Conservation (phyloP, 148 eudicot species). For the Fagopyrum tataricum region DNA sequence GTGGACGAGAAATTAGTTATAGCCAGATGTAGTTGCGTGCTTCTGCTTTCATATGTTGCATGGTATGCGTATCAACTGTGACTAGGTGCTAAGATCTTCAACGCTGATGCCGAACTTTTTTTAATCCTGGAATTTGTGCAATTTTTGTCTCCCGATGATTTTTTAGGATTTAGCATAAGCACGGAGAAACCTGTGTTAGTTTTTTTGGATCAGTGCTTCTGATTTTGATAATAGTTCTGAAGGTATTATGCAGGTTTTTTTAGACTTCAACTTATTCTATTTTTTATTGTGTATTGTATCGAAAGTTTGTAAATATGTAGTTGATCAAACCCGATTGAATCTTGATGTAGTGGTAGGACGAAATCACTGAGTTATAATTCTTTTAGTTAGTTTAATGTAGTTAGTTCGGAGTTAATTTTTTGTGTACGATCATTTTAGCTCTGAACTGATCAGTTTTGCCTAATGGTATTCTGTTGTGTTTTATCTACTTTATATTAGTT, state of each 20-base stretch:
- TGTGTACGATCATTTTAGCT: not conserved
- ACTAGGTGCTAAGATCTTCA: not conserved
- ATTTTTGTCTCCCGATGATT: not conserved
- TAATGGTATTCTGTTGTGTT: not conserved
- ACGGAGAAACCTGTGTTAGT: not conserved
- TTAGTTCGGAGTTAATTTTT: not conserved
- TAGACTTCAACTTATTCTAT: not conserved
- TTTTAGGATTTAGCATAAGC: not conserved
- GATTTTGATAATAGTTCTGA: not conserved
- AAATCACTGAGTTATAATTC: not conserved
- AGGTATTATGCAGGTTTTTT: not conserved
- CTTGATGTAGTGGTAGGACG: conserved; percentile 1
- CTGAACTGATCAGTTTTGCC: not conserved
- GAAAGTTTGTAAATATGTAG: not conserved
- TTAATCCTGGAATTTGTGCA: not conserved
- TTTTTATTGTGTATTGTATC: not conserved
- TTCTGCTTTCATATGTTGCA: not conserved
- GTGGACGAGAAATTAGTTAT: not conserved
- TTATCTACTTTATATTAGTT: conserved; percentile 40
- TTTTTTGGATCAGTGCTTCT: not conserved
- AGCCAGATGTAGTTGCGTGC: not conserved
- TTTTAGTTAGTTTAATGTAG: not conserved
- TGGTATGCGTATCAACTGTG: not conserved
- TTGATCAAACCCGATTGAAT: not conserved
- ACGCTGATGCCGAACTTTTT: not conserved